Conservation (phyloP, 805 yeast species). For the Sporopachydermia lactativora region DNA sequence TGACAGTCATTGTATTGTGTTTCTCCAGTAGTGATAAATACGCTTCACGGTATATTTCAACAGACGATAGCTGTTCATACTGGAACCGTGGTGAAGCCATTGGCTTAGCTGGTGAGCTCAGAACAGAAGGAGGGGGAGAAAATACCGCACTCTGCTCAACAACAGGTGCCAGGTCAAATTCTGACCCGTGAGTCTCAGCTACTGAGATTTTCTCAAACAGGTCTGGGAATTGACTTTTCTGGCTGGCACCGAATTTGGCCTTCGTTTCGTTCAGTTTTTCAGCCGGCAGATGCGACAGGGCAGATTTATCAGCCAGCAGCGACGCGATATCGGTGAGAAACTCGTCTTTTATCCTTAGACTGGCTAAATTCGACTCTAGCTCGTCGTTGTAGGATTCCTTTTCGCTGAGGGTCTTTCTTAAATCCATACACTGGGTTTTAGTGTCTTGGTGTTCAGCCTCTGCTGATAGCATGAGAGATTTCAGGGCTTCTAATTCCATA, state of each 20-base stretch:
- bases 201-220: background rate
- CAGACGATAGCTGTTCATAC: background rate
- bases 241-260: background rate
- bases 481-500: background rate
- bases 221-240: background rate
- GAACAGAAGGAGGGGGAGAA: background rate
- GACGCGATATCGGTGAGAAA: background rate
- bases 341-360: background rate
- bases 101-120: background rate
- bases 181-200: background rate
- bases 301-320: background rate
- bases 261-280: background rate
- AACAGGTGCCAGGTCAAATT: too few species aligned
- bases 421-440: background rate
- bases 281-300: background rate
- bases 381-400: background rate
- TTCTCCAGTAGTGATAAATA: background rate
- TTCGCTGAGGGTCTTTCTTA: background rate
- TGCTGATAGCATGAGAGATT: background rate
- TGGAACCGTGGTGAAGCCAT: background rate
- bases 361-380: background rate
- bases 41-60: background rate
- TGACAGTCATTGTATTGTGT: background rate
- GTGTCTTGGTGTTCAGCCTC: background rate
- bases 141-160: too few species aligned